Evolutionary conservation across 495 filamentous ascomycete species (phyloP).

Genomic region (Aspergillus indologenus): DNA sequence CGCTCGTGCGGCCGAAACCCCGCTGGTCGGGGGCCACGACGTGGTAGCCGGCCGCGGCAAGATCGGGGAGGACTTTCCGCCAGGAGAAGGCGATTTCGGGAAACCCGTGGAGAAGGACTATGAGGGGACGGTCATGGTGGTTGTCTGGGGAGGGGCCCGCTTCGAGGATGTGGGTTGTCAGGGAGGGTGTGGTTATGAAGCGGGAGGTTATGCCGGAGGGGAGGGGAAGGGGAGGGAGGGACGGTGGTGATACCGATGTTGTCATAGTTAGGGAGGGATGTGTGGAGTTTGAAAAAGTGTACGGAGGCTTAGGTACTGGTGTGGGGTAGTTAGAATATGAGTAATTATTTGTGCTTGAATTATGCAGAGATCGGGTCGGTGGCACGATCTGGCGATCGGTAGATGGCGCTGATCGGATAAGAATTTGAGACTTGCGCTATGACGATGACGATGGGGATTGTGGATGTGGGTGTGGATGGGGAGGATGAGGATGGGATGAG

Average conservation of each 20-base stretch:
- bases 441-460: too few species aligned
- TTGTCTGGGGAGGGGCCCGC: slow-evolving; percentile 38
- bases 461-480: too few species aligned
- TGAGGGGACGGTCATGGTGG: slow-evolving; percentile 45
- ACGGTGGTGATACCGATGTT: slow-evolving; percentile 3
- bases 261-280: background rate
- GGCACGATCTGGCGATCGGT: too few species aligned
- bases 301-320: too few species aligned
- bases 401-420: too few species aligned
- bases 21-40: slow-evolving; percentile 66
- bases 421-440: too few species aligned
- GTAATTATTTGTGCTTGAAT: too few species aligned
- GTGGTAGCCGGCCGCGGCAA: slow-evolving; percentile 57
- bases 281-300: too few species aligned
- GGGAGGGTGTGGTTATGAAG: slow-evolving; percentile 48
- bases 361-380: too few species aligned
- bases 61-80: slow-evolving; percentile 56
- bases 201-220: slow-evolving; percentile 53
- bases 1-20: slow-evolving; percentile 64
- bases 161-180: slow-evolving; percentile 61
- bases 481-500: too few species aligned
- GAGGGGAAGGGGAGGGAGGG: slow-evolving; percentile 48
- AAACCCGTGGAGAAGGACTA: slow-evolving; percentile 64
- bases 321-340: too few species aligned
- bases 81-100: slow-evolving; percentile 69